Evolutionary conservation across 2,329 filamentous ascomycete genomes (phyloP).

Genomic region (Lachnellula subtilissima): DNA sequence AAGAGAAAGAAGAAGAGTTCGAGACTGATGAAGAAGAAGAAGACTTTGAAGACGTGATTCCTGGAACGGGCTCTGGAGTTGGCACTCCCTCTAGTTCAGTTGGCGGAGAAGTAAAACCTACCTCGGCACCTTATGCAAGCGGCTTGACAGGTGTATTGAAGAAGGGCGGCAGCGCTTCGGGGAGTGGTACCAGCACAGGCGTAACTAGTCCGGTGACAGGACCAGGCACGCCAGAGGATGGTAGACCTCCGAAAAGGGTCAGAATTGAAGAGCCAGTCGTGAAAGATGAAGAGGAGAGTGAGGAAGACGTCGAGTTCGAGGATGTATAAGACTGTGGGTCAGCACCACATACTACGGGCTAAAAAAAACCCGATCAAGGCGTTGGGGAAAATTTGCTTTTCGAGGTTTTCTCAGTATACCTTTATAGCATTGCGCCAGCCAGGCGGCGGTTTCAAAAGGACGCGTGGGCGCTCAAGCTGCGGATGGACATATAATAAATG

Average conservation of each 20-base stretch:
- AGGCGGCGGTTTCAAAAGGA: neutral
- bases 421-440: neutral
- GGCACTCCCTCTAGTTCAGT: conserved; percentile 29
- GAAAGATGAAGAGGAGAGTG: conserved; percentile 42
- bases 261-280: conserved; percentile 49
- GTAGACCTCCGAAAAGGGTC: conserved; percentile 52
- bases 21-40: conserved; percentile 45
- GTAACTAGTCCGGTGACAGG: conserved; percentile 31
- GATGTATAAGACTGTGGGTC: conserved; percentile 39
- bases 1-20: conserved; percentile 47
- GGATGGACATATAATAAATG: neutral
- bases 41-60: conserved; percentile 44
- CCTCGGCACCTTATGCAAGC: conserved; percentile 14
- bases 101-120: conserved; percentile 15
- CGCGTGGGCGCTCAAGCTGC: neutral
- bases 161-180: conserved; percentile 26
- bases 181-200: conserved; percentile 30
- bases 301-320: conserved; percentile 55
- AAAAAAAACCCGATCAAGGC: neutral
- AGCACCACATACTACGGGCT: neutral
- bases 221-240: conserved; percentile 38
- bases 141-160: conserved; percentile 27
- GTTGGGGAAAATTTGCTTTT: neutral
- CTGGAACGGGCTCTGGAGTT: conserved; percentile 19
- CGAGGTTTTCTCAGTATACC: neutral